Evolutionary conservation across 1,284 basidiomycete species (phyloP).

Genomic region (Cryptococcus sp.): DNA sequence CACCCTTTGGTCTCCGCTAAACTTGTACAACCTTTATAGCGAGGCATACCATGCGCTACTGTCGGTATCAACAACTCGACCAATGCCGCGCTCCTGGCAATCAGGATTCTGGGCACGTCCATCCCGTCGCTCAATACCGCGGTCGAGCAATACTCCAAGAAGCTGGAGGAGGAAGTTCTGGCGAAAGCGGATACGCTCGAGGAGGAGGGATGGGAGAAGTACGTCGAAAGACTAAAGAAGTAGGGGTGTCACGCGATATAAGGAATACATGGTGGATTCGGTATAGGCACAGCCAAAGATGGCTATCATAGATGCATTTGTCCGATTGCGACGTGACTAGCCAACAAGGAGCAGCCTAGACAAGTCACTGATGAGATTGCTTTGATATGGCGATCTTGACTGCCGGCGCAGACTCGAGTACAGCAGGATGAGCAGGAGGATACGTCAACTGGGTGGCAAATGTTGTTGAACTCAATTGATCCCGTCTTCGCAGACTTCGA

Average conservation of each 20-base stretch:
- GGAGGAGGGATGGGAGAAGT: conserved; percentile 83
- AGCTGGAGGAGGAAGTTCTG: conserved; percentile 79
- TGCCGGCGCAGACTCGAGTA: too few species aligned
- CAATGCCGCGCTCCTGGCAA: conserved; percentile 89
- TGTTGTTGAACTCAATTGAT: too few species aligned
- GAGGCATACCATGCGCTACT: conserved; percentile 94
- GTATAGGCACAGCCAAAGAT: too few species aligned
- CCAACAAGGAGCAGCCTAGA: too few species aligned
- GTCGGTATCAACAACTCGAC: conserved; percentile 96
- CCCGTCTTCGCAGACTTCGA: too few species aligned
- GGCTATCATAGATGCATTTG: too few species aligned
- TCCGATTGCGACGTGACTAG: too few species aligned
- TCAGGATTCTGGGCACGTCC: conserved; percentile 79
- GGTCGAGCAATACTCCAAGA: conserved; percentile 75
- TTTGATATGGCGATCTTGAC: too few species aligned
- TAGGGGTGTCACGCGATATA: conserved; percentile 18
- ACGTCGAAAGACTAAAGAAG: conserved; percentile 59
- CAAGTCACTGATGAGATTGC: too few species aligned
- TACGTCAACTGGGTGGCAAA: too few species aligned
- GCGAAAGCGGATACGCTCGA: conserved; percentile 77
- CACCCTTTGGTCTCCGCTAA: neutral
- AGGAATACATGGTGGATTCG: too few species aligned
- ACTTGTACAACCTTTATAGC: conserved; percentile 56
- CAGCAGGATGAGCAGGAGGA: too few species aligned
- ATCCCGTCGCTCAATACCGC: conserved; percentile 66